Evolutionary conservation across 192 early-diverging fungal genomes (phyloP).

Genomic region (Coemansia biformis): DNA sequence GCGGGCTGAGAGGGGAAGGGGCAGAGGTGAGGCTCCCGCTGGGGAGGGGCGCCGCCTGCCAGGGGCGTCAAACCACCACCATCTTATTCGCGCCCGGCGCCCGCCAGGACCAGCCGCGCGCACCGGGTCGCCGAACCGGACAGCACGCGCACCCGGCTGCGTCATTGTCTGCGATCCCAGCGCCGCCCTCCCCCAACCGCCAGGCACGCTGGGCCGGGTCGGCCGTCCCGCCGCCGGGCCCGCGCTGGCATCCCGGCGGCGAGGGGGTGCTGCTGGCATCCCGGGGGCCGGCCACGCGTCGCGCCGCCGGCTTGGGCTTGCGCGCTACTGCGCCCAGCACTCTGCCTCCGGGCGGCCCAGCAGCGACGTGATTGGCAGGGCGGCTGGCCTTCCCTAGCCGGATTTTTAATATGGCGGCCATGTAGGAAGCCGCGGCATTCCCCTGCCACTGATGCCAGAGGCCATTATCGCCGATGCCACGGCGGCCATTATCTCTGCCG

Average conservation of each 20-base stretch:
- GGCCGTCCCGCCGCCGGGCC: no score
- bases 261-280: no score
- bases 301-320: no score
- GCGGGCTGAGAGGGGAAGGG: conserved; percentile 12
- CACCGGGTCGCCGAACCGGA: neutral
- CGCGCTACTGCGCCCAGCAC: no score
- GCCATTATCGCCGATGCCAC: no score
- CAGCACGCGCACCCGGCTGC: neutral
- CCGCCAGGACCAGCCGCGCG: neutral
- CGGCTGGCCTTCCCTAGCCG: no score
- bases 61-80: conserved; percentile 9
- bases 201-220: neutral
- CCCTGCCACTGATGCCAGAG: neutral
- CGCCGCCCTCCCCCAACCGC: neutral
- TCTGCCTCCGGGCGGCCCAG: no score
- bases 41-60: conserved; percentile 9
- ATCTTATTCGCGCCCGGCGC: conserved; percentile 4
- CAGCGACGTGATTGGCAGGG: no score
- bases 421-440: neutral
- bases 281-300: no score
- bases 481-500: no score
- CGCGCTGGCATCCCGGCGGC: no score
- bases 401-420: neutral
- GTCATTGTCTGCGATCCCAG: conserved; percentile 1
- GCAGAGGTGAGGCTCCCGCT: conserved; percentile 6